These are phyloP conservation scores for Encephalitozoon intestinalis DNA, from an alignment of 371 early-diverging fungal genomes.

Conservation along the genomic window DNA sequence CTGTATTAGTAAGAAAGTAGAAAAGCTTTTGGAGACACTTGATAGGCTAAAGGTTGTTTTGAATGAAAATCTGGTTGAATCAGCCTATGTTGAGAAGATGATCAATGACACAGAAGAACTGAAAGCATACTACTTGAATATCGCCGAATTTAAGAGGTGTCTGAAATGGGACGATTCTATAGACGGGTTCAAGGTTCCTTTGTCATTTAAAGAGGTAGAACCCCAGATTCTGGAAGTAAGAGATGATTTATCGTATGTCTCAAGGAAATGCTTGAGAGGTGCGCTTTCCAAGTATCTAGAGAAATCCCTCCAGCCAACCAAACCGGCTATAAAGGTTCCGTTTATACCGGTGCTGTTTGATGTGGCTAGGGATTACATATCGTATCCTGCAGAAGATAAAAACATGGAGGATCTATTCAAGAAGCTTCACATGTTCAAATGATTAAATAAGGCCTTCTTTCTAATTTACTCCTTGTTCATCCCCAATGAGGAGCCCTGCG, in stretches of 20 bases:
- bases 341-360: conserved; percentile 52
- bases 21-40: neutral
- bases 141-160: neutral
- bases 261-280: neutral
- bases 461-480: neutral
- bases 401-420: neutral
- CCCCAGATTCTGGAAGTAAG: neutral
- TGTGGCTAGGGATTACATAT: conserved; percentile 49
- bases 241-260: neutral
- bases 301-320: neutral
- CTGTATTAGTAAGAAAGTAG: neutral
- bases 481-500: neutral
- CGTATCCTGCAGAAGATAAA: conserved; percentile 35
- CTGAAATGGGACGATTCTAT: neutral
- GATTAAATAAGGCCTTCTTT: neutral
- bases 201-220: neutral
- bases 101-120: neutral
- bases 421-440: conserved; percentile 4
- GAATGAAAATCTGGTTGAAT: conserved; percentile 38
- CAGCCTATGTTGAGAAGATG: conserved; percentile 13
- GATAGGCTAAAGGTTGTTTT: conserved; percentile 10
- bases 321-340: conserved; percentile 18
- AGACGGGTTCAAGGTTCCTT: neutral
- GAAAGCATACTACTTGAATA: neutral
- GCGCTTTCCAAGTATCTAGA: neutral